Evolutionary conservation across 371 early-diverging fungal species (phyloP), one percentile per base, ranked within the genome.

Genomic region (Syncephalis plumigaleata): DNA sequence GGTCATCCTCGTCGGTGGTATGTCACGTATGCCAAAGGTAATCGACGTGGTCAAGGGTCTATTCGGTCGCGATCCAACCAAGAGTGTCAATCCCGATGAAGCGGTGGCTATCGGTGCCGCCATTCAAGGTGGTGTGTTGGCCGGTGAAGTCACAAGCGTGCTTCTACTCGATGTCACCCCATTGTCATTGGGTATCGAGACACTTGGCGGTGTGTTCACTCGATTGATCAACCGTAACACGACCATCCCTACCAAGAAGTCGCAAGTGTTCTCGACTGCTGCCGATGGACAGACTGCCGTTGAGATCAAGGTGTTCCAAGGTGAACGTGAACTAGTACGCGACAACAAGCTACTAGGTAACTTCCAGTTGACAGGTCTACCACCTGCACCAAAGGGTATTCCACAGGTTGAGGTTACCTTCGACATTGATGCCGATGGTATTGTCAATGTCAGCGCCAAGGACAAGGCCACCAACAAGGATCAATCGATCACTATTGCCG

Each of bases 91-190:
- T 72, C 99, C 99, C 18, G 99, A 99, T 61, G 98, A 98, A 65
- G 98, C 98, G 36, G 98, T 98, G 22, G 98, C 99, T 45, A 80
- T 91, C 54, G 98, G 99, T 57, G 99, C 99, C 46, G 93, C 98
- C 46, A 83, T 98, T 54, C 98, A 98, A 56, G 98, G 93, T 57
- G 98, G 97, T 67, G 94, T 98, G 37, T 65, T 98, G 36, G 80
- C 91, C 45, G 98, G 98, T 50, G 82, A 86, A 44, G 91, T 97
- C 40, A 85, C 89, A 24, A 87, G 92, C 63, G 81, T 96, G 39
- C 72, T 98, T 22, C 70, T 98, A 44, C 69, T 99, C 44, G 99
- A 99, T 71, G 99, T 98, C 48, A 91, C 93, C 20, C 97, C 98
- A 13, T 75, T 99, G 26, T 94, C 96, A 25, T 83, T 99, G 39